Percentiles rank a stretch among this genome's conserved stretches.
Evolutionary conservation across 108 stramenopile species (phyloP).

Genomic region (Epipyxis sp.): DNA sequence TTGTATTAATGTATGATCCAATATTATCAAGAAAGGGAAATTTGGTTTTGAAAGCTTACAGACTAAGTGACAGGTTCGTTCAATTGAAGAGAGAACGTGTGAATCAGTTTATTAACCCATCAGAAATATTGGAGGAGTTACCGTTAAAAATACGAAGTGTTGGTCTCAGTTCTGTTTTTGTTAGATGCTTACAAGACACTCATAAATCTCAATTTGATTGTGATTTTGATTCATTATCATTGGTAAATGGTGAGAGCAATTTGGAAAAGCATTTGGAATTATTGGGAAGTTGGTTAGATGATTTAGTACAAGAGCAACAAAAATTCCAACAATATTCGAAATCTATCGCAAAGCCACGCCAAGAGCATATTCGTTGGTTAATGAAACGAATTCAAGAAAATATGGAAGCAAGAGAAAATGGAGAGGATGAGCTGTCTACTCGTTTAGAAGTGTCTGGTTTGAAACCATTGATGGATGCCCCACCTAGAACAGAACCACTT

Average conservation of each 20-base stretch:
- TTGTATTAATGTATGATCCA: slow-evolving; percentile 95
- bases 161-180: slow-evolving; percentile 72
- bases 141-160: slow-evolving; percentile 82
- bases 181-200: slow-evolving; percentile 68
- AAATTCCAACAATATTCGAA: slow-evolving; percentile 42
- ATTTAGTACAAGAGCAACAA: slow-evolving; percentile 78
- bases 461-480: not conserved
- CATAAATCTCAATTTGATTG: slow-evolving; percentile 69
- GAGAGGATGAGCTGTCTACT: not conserved
- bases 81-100: not conserved
- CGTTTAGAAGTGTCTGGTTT: not conserved
- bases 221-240: slow-evolving; percentile 54
- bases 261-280: slow-evolving; percentile 92
- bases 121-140: slow-evolving; percentile 84
- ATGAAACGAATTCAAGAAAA: slow-evolving; percentile 50
- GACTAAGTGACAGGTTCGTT: slow-evolving; percentile 80
- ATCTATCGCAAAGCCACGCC: slow-evolving; percentile 34
- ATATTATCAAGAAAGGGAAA: slow-evolving; percentile 82
- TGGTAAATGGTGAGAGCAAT: slow-evolving; percentile 79
- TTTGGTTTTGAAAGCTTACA: slow-evolving; percentile 81
- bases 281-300: slow-evolving; percentile 88
- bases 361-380: slow-evolving; percentile 44
- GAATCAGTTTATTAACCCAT: slow-evolving; percentile 69
- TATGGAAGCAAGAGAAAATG: slow-evolving; percentile 44
- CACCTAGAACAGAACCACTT: not conserved